A percentile compares a stretch with the other conserved stretches of the same genome.
phyloP scores from a whole-genome alignment of 208 protist species.

The Tritrichomonas foetus region DNA sequence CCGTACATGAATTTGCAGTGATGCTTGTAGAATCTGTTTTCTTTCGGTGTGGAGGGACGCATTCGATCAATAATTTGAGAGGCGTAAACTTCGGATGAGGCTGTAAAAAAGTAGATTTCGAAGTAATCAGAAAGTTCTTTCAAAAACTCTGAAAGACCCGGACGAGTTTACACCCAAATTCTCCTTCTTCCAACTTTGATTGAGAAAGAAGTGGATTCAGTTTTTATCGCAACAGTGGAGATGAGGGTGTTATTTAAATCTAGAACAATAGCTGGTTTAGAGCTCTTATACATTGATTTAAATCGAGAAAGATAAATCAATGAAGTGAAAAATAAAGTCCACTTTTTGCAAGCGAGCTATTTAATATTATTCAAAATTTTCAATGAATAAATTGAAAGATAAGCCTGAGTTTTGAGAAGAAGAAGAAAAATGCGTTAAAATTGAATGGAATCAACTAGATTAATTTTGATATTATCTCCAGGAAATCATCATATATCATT shows the following conservation, averaged over 20 bases:
- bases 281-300: too few species aligned
- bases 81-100: neutral
- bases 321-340: too few species aligned
- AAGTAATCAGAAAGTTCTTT: neutral
- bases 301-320: too few species aligned
- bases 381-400: too few species aligned
- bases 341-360: too few species aligned
- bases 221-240: neutral
- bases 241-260: neutral
- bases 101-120: conserved; percentile 18
- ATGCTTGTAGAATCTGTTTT: neutral
- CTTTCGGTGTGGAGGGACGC: neutral
- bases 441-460: too few species aligned
- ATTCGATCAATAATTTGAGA: neutral
- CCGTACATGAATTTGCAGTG: neutral
- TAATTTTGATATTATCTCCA: too few species aligned
- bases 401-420: too few species aligned
- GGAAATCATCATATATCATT: too few species aligned
- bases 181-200: neutral
- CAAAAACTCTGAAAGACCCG: neutral
- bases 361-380: too few species aligned
- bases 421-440: too few species aligned
- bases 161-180: neutral
- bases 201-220: neutral
- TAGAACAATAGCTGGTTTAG: neutral